These are phyloP conservation scores for Zhuliangozyma parablackwelliae DNA, from an alignment of 1,139 yeast species.

Conservation along the genomic window DNA sequence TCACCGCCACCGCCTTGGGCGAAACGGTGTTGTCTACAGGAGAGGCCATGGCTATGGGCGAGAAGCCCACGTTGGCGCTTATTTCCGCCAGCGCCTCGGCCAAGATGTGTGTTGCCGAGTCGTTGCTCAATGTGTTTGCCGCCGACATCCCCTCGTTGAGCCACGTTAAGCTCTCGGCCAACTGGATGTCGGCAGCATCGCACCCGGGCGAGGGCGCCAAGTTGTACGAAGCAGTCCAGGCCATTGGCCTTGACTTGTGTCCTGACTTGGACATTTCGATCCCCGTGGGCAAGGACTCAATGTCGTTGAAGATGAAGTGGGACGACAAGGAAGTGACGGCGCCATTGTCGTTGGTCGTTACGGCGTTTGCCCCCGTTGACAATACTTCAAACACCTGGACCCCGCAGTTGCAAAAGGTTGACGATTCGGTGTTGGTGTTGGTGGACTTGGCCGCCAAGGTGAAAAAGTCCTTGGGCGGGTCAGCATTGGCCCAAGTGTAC, in stretches of 20 bases:
- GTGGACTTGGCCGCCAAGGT: conserved; percentile 72
- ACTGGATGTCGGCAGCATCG: conserved; percentile 99
- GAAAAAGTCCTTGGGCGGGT: conserved; percentile 75
- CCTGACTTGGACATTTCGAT: conserved; percentile 88
- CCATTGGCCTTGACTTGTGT: conserved; percentile 90
- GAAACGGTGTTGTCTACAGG: conserved; percentile 69
- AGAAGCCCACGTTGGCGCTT: conserved; percentile 86
- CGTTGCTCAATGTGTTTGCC: conserved; percentile 82
- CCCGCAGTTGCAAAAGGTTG: conserved; percentile 60
- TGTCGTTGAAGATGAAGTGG: conserved; percentile 99
- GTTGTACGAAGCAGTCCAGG: conserved; percentile 94
- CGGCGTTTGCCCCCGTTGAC: conserved; percentile 86
- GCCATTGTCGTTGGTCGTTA: conserved; percentile 86
- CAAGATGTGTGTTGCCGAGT: conserved; percentile 93
- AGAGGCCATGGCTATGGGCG: conserved; percentile 98
- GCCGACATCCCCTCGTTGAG: conserved; percentile 79
- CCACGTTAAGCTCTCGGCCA: conserved; percentile 84
- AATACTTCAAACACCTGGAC: conserved; percentile 94
- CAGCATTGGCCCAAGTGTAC: conserved; percentile 92
- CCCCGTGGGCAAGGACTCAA: conserved; percentile 98
- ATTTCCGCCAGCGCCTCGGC: conserved; percentile 96
- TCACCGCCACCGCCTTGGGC: conserved; percentile 87
- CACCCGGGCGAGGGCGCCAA: conserved; percentile 96
- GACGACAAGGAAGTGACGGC: conserved; percentile 88
- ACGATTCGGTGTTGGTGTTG: conserved; percentile 51